phyloP scores from a whole-genome alignment of 768 basidiomycete genomes.

The Russula virescens region DNA sequence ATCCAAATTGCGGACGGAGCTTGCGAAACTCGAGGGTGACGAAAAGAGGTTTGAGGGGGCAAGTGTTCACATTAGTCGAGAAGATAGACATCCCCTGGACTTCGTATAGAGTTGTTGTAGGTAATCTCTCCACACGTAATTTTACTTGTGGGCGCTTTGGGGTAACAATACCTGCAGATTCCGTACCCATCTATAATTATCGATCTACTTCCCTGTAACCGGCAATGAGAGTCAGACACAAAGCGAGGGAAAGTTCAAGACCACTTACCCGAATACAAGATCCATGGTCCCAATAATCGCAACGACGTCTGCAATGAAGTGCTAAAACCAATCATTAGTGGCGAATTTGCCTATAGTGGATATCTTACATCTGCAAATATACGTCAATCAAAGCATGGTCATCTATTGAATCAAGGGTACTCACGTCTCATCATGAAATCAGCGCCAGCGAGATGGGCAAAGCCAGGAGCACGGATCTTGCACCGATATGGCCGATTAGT shows the following conservation, averaged over 20 bases:
- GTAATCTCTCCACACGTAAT: constrained; percentile 4
- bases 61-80: constrained; percentile 65
- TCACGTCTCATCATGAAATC: constrained; percentile 97
- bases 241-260: constrained; percentile 1
- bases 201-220: constrained; percentile 41
- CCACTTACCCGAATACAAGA: constrained; percentile 87
- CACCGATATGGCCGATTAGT: constrained; percentile 95
- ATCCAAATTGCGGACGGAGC: constrained; percentile 50
- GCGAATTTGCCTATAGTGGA: background rate
- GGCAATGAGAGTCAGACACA: background rate
- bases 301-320: constrained; percentile 91
- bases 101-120: constrained; percentile 42
- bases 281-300: constrained; percentile 99
- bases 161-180: background rate
- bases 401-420: constrained; percentile 30
- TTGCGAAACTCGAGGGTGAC: constrained; percentile 38
- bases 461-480: constrained; percentile 95
- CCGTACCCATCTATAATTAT: constrained; percentile 34
- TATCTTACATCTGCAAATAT: constrained; percentile 36
- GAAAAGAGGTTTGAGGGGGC: constrained; percentile 30
- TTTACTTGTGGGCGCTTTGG: constrained; percentile 1
- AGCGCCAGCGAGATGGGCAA: constrained; percentile 90
- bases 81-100: constrained; percentile 69
- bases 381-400: constrained; percentile 11
- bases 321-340: constrained; percentile 38